Evolutionary conservation across 768 basidiomycete species (phyloP), one percentile per base, ranked within the genome.

Genomic region (Lenzites betulinus): DNA sequence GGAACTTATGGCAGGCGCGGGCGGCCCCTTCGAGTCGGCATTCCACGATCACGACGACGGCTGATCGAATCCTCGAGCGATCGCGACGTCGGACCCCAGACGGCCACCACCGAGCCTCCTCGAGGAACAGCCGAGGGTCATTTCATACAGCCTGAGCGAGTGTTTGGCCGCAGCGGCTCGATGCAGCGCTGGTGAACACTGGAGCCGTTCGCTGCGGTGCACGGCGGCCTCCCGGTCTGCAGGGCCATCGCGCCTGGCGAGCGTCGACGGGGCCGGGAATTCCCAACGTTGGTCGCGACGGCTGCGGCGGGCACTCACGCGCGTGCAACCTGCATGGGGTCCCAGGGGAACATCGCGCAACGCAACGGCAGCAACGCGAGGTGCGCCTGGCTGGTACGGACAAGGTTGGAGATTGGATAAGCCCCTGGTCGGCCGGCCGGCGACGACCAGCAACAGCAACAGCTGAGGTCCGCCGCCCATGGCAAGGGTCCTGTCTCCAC

Each of bases 1-100:
- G 51, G 51, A 52, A 38, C 22, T 22, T 18, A 25, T 38, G 50
- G 50, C 50, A 22, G 39, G 39, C 41, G 25, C 25, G 41, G 35
- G 41, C 30, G 47, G 47, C 47, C 38, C 18, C 48, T 13, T 58
- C 56, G 56, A 58, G 56, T 58, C 49, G 47, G 47, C 39, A 42
- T 49, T 57, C 48, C 56, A 50, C 56, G 56, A 58, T 58, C 56
- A 51, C 55, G 44, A 46, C 23, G 26, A 28, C 28, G 15, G 26
- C 16, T 49, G 55, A 57, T 57, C 36, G 39, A 15, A 18, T 35
- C 36, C 33, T 41, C 54, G 44, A 55, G 33, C 54, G 54, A 54
- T 54, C 53, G 33, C 55, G 48, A 47, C 47, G 38, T 57, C 55
- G 55, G 55, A 57, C 55, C 55, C 55, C 55, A 56, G 51, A 53